Evolutionary conservation across 2,329 filamentous ascomycete genomes (phyloP).

Genomic region (Paraconiothyrium brasiliense): DNA sequence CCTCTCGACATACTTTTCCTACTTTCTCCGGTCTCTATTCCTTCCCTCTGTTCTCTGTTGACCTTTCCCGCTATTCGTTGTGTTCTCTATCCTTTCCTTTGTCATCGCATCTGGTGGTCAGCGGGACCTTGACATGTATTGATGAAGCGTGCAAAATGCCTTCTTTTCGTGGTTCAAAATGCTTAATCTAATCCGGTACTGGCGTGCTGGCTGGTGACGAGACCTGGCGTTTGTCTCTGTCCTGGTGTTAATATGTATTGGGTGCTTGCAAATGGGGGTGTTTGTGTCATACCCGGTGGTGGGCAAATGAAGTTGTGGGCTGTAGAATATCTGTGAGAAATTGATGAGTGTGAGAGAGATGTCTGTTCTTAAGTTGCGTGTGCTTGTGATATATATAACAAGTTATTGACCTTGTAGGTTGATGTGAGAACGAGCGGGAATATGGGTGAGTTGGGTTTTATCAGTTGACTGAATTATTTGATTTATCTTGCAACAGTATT

Average conservation of each 20-base stretch:
- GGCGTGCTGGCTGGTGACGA: conserved; percentile 12
- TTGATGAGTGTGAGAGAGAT: no score
- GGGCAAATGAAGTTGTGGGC: no score
- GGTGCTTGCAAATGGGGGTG: no score
- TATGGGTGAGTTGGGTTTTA: no score
- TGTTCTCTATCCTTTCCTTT: conserved; percentile 17
- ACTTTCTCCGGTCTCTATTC: conserved; percentile 17
- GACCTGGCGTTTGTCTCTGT: conserved; percentile 3
- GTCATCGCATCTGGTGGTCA: conserved; percentile 17
- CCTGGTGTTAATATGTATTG: conserved; percentile 14
- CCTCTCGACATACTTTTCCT: conserved; percentile 19
- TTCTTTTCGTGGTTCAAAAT: conserved; percentile 6
- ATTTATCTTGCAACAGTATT: no score
- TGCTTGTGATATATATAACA: no score
- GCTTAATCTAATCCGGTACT: conserved; percentile 18
- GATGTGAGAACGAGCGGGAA: no score
- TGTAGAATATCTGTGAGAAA: no score
- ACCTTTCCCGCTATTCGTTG: background rate
- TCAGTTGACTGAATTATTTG: no score
- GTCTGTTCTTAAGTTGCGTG: no score
- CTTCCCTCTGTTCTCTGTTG: conserved; percentile 11
- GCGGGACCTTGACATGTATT: conserved; percentile 17
- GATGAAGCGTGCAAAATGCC: conserved; percentile 10
- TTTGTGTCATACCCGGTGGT: no score
- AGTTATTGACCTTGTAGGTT: no score